Evolutionary conservation across 768 basidiomycete species (phyloP).

Genomic region (Russula ochroleuca): DNA sequence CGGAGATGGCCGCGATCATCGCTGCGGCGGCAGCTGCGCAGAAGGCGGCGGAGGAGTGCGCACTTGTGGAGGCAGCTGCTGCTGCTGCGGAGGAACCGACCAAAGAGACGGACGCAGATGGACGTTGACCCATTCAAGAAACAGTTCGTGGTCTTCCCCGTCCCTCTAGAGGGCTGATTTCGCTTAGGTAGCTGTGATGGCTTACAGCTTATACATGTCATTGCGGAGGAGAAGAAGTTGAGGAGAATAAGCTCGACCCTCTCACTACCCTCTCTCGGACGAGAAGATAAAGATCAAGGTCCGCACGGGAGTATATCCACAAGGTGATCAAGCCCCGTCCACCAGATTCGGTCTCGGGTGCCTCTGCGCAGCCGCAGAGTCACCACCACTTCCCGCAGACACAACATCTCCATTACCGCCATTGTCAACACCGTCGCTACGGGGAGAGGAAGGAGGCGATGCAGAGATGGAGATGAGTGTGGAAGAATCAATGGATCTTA

Average conservation of each 20-base stretch:
- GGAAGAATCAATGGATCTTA: constrained; percentile 32
- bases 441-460: constrained; percentile 27
- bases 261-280: too few species aligned
- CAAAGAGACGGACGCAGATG: constrained; percentile 49
- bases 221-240: constrained; percentile 93
- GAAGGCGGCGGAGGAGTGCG: constrained; percentile 28
- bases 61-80: constrained; percentile 27
- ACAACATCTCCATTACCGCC: neutral
- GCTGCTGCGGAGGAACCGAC: constrained; percentile 28
- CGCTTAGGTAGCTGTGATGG: neutral
- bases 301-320: too few species aligned
- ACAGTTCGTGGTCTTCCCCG: constrained; percentile 56
- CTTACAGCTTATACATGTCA: constrained; percentile 73
- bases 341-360: too few species aligned
- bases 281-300: constrained; percentile 91
- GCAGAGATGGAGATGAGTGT: constrained; percentile 32
- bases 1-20: constrained; percentile 40
- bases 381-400: too few species aligned
- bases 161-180: too few species aligned
- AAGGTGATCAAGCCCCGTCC: too few species aligned
- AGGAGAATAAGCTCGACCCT: constrained; percentile 63
- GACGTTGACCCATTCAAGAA: constrained; percentile 85
- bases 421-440: neutral
- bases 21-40: constrained; percentile 39
- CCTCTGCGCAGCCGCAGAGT: too few species aligned